Evolutionary conservation across 768 basidiomycete genomes (phyloP).

Genomic region (Agaricus blazei): DNA sequence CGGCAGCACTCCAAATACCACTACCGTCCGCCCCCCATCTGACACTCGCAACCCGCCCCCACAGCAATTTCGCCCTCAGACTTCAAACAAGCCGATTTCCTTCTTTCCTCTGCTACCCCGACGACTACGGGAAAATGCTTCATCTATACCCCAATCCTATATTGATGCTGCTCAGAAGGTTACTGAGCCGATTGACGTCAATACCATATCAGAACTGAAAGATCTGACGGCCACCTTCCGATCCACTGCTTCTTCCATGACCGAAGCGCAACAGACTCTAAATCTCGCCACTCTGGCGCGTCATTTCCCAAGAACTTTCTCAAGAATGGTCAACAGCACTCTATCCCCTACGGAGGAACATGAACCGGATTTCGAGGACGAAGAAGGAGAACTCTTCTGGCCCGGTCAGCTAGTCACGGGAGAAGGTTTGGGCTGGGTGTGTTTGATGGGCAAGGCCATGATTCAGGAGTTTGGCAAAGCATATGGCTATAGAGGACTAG

Average conservation of each 20-base stretch:
- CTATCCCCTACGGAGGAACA: conserved; percentile 63
- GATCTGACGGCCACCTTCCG: conserved; percentile 33
- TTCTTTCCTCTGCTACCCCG: conserved; percentile 34
- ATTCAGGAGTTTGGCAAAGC: conserved; percentile 75
- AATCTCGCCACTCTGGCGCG: conserved; percentile 64
- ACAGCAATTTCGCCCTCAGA: conserved; percentile 20
- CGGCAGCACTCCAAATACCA: conserved; percentile 45
- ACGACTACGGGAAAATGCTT: conserved; percentile 27
- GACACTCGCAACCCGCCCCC: conserved; percentile 26
- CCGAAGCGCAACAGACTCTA: conserved; percentile 45
- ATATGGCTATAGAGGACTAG: conserved; percentile 67
- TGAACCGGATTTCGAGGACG: conserved; percentile 80
- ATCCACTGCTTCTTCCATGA: conserved; percentile 43
- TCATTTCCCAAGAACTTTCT: conserved; percentile 72
- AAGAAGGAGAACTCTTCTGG: conserved; percentile 85
- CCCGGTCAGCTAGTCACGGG: conserved; percentile 68
- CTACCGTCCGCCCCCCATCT: conserved; percentile 26
- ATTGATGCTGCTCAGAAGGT: conserved; percentile 38
- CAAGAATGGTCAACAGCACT: conserved; percentile 65
- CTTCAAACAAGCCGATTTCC: conserved; percentile 22
- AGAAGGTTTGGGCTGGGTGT: conserved; percentile 84
- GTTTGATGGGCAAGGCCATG: conserved; percentile 83
- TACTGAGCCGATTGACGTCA: conserved; percentile 39
- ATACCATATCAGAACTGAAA: conserved; percentile 36
- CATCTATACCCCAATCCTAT: conserved; percentile 37